phyloP scores from a whole-genome alignment of 1,284 basidiomycete species.

The Fistulina hepatica region DNA sequence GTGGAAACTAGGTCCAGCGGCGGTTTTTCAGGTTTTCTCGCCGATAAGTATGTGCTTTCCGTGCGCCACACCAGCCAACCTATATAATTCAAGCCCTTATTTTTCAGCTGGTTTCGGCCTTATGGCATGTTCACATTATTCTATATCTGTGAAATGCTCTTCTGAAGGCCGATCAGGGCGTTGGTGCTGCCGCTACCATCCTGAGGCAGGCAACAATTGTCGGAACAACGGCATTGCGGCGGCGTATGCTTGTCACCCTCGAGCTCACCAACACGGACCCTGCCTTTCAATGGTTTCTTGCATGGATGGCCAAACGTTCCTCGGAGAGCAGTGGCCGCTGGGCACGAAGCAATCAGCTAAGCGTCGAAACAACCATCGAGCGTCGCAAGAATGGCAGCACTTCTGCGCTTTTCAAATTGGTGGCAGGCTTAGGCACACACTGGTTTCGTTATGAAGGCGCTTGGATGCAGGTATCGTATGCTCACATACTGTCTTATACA shows the following conservation, averaged over 20 bases:
- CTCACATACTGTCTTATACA: neutral
- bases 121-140: conserved; percentile 52
- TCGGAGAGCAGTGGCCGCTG: conserved; percentile 30
- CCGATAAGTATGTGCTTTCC: conserved; percentile 41
- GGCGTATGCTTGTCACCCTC: conserved; percentile 87
- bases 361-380: conserved; percentile 86
- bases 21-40: too few species aligned
- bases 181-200: conserved; percentile 73
- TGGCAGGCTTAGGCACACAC: conserved; percentile 93
- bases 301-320: conserved; percentile 83
- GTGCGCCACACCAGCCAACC: conserved; percentile 13
- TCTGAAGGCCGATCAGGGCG: conserved; percentile 41
- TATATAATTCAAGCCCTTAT: conserved; percentile 63
- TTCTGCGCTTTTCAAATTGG: conserved; percentile 81
- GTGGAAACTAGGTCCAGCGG: too few species aligned
- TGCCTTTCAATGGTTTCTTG: conserved; percentile 93
- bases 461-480: conserved; percentile 81
- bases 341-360: conserved; percentile 81
- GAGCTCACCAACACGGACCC: conserved; percentile 96
- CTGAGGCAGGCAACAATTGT: conserved; percentile 65
- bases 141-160: conserved; percentile 6
- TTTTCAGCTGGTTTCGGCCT: conserved; percentile 95
- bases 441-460: conserved; percentile 84
- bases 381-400: conserved; percentile 84
- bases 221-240: conserved; percentile 67